These are phyloP conservation scores for Striga asiatica DNA, from an alignment of 257 asterid genomes.

Conservation along the genomic window DNA sequence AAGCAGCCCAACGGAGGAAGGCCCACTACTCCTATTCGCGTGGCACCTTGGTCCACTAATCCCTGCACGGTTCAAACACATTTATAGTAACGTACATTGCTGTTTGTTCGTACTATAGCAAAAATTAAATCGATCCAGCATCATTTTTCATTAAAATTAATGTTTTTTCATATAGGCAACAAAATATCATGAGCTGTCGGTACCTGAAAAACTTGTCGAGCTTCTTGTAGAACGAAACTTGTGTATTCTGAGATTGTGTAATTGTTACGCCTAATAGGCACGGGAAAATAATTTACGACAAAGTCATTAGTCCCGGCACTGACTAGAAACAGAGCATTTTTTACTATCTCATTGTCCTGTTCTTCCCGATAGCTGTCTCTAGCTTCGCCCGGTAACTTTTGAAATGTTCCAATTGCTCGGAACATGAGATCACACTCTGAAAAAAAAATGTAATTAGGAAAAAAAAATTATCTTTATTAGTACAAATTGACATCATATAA, in stretches of 20 bases:
- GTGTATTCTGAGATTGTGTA: conserved; percentile 39
- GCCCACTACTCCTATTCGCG: conserved; percentile 61
- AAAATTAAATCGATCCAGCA: too few relatives aligned
- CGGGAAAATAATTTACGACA: conserved; percentile 40
- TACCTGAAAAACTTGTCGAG: conserved; percentile 47
- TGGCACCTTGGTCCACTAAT: conserved; percentile 45
- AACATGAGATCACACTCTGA: conserved; percentile 44
- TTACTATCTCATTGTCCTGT: conserved; percentile 26
- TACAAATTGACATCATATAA: neutral
- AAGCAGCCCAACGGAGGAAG: conserved; percentile 80
- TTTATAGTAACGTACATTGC: too few relatives aligned
- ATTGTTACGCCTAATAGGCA: conserved; percentile 43
- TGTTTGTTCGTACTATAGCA: too few relatives aligned
- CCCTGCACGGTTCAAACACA: conserved; percentile 25
- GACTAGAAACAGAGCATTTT: conserved; percentile 34
- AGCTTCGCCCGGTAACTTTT: conserved; percentile 36
- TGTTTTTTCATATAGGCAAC: neutral
- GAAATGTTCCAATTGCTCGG: conserved; percentile 42
- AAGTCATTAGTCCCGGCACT: conserved; percentile 87
- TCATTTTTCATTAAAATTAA: too few relatives aligned
- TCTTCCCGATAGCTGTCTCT: conserved; percentile 37
- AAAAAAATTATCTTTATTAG: too few relatives aligned
- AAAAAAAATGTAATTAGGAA: neutral
- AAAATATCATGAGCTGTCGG: neutral
- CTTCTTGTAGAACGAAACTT: conserved; percentile 28